Evolutionary conservation across 2,329 filamentous ascomycete species (phyloP).

Genomic region (Fusarium sp.): DNA sequence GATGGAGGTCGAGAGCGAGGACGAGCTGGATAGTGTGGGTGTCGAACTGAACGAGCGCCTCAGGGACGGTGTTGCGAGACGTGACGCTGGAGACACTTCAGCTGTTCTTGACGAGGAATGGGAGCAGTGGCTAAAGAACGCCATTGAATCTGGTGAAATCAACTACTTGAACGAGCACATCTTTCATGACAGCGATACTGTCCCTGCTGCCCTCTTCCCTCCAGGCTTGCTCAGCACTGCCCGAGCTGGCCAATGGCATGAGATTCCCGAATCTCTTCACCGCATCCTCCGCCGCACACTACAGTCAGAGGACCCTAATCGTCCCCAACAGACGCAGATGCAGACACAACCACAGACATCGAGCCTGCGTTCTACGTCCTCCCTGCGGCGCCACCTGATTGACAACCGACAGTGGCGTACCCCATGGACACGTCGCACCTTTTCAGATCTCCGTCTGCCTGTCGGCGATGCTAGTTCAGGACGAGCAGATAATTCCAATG

Average conservation of each 20-base stretch:
- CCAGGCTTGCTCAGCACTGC: constrained; percentile 65
- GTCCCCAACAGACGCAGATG: constrained; percentile 28
- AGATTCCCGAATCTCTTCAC: constrained; percentile 68
- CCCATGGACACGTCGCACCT: constrained; percentile 40
- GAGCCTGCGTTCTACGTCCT: constrained; percentile 11
- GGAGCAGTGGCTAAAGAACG: constrained; percentile 81
- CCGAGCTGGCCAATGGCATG: constrained; percentile 67
- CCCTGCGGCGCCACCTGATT: constrained; percentile 34
- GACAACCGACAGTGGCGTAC: constrained; percentile 28
- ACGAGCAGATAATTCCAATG: constrained; percentile 37
- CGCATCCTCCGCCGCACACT: constrained; percentile 63
- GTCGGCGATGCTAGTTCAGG: constrained; percentile 47
- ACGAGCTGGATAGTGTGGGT: constrained; percentile 67
- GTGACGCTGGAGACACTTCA: constrained; percentile 69
- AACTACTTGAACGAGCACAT: constrained; percentile 59
- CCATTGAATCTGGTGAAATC: constrained; percentile 71
- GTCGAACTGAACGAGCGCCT: constrained; percentile 73
- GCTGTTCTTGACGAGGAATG: constrained; percentile 76
- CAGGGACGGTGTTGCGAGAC: constrained; percentile 70
- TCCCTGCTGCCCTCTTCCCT: constrained; percentile 58
- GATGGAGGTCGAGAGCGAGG: constrained; percentile 65
- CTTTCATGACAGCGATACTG: constrained; percentile 47
- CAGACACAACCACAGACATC: constrained; percentile 27
- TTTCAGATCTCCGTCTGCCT: constrained; percentile 57
- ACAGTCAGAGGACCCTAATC: constrained; percentile 51